Conservation (phyloP, 768 basidiomycete genomes). For the Suillus decipiens region DNA sequence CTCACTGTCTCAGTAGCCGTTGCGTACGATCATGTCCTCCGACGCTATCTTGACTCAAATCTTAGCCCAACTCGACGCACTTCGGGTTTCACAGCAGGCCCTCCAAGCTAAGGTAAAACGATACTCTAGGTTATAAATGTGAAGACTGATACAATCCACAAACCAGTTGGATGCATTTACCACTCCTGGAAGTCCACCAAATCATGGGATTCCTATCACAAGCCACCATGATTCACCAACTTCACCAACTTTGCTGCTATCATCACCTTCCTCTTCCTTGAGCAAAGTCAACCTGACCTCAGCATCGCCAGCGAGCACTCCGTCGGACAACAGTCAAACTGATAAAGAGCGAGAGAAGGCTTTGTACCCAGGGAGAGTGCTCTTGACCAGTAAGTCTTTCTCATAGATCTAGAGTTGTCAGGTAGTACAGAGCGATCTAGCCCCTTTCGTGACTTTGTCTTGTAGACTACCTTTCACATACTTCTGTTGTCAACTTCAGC, state of each 20-base stretch:
- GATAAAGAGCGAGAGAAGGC: conserved; percentile 74
- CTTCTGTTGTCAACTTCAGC: conserved; percentile 10
- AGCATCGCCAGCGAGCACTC: conserved; percentile 25
- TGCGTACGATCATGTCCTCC: conserved; percentile 28
- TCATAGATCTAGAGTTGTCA: background rate
- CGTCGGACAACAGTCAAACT: conserved; percentile 20
- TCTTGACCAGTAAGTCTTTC: conserved; percentile 72
- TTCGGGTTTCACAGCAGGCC: conserved; percentile 75
- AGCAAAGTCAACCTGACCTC: conserved; percentile 29
- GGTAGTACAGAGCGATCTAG: background rate
- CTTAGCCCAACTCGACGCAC: conserved; percentile 63
- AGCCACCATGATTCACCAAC: conserved; percentile 26
- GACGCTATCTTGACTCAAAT: conserved; percentile 75
- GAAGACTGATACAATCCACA: conserved; percentile 9
- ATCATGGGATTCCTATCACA: conserved; percentile 31
- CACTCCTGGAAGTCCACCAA: conserved; percentile 27
- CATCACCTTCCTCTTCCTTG: conserved; percentile 31
- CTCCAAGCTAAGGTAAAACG: conserved; percentile 72
- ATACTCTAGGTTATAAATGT: background rate
- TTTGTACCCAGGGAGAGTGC: conserved; percentile 80
- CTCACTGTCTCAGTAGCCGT: conserved; percentile 13
- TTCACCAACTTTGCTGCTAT: conserved; percentile 27
- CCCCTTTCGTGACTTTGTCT: no score
- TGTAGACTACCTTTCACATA: conserved; percentile 14
- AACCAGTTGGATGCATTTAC: conserved; percentile 54